phyloP scores from a whole-genome alignment of 768 basidiomycete species.

The Naganishia vaughanmartiniae region DNA sequence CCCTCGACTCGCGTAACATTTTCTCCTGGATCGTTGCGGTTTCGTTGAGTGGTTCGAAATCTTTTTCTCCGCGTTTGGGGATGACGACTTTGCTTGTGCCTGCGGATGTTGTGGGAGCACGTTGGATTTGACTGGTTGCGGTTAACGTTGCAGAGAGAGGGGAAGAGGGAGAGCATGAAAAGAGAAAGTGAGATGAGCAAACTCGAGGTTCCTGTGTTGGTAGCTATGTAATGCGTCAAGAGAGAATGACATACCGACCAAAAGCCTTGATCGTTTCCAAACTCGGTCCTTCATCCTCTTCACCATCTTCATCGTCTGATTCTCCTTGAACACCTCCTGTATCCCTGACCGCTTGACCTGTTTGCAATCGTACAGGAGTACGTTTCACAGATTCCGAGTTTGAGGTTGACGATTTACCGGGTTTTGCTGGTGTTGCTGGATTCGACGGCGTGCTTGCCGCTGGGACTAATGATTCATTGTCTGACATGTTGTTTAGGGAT shows the following conservation, averaged over 20 bases:
- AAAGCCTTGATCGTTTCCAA: slow-evolving; percentile 45
- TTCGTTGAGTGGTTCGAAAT: slow-evolving; percentile 76
- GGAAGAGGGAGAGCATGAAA: neutral
- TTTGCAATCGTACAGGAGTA: neutral
- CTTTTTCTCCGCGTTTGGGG: slow-evolving; percentile 95
- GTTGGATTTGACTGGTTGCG: slow-evolving; percentile 41
- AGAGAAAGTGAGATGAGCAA: too few relatives aligned
- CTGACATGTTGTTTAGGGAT: neutral
- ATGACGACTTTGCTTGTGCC: slow-evolving; percentile 58
- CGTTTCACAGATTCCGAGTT: slow-evolving; percentile 12
- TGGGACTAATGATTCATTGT: too few relatives aligned
- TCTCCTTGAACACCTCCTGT: slow-evolving; percentile 12
- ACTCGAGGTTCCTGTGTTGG: too few relatives aligned
- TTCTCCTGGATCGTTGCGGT: slow-evolving; percentile 63
- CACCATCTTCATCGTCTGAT: slow-evolving; percentile 43
- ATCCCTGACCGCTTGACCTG: neutral
- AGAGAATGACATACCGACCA: slow-evolving; percentile 36
- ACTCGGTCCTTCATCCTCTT: slow-evolving; percentile 44
- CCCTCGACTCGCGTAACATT: slow-evolving; percentile 72
- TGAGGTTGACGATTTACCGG: neutral
- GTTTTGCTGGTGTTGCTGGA: neutral
- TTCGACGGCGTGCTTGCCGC: neutral
- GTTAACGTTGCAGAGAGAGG: neutral
- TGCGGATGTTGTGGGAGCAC: slow-evolving; percentile 31
- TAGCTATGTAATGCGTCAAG: neutral